phyloP scores from a whole-genome alignment of 306 rosid species.

The Glycine latifolia region DNA sequence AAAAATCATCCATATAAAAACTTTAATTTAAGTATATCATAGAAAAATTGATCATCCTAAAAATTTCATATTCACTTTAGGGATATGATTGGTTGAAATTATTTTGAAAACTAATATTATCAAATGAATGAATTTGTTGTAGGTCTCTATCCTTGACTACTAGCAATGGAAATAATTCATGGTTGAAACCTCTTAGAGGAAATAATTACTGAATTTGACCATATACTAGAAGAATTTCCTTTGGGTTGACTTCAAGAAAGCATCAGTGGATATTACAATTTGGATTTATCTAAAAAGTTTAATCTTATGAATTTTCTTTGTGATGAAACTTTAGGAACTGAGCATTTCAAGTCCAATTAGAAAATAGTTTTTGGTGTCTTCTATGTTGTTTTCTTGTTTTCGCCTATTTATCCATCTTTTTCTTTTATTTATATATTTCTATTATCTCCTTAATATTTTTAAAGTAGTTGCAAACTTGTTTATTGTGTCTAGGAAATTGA shows the following conservation, averaged over 20 bases:
- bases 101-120: no score
- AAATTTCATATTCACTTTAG: no score
- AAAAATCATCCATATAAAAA: no score
- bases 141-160: conserved; percentile 42
- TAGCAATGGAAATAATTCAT: conserved; percentile 36
- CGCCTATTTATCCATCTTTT: neutral
- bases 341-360: conserved; percentile 18
- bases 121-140: conserved; percentile 25
- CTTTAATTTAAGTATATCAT: no score
- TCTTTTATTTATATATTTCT: neutral
- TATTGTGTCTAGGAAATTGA: conserved; percentile 46
- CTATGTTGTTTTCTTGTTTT: conserved; percentile 14
- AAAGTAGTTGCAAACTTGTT: conserved; percentile 5
- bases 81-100: no score
- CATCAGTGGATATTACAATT: conserved; percentile 26
- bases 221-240: conserved; percentile 42
- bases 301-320: conserved; percentile 50
- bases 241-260: conserved; percentile 39
- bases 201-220: conserved; percentile 37
- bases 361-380: neutral
- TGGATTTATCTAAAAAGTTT: conserved; percentile 49
- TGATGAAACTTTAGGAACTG: conserved; percentile 53
- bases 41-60: no score
- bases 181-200: conserved; percentile 46
- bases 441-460: conserved; percentile 4